Conservation (phyloP, 1,139 yeast species). For the Suhomyces anneliseae region DNA sequence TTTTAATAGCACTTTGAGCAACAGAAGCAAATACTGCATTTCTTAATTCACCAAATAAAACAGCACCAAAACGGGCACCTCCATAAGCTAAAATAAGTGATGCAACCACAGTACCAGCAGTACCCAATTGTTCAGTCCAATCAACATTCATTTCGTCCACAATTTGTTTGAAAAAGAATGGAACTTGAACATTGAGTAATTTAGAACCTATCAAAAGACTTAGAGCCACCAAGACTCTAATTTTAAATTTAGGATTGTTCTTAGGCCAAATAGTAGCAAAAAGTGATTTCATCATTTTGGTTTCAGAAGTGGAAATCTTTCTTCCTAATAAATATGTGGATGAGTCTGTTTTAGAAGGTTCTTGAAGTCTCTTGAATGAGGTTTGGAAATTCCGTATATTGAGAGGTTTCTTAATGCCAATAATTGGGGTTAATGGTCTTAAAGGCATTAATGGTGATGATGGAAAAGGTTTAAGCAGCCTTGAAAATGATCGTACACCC, state of each 20-base stretch:
- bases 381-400: not conserved
- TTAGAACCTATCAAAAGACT: conserved; percentile 75
- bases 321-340: conserved; percentile 20
- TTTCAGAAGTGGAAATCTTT: conserved; percentile 47
- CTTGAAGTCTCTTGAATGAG: not conserved
- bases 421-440: too few relatives aligned
- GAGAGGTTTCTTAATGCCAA: not conserved
- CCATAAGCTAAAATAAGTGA: conserved; percentile 87
- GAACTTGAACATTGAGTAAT: conserved; percentile 89
- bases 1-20: conserved; percentile 90
- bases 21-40: conserved; percentile 96
- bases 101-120: conserved; percentile 62
- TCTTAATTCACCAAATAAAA: conserved; percentile 87
- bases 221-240: conserved; percentile 76
- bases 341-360: conserved; percentile 4
- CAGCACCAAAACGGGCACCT: conserved; percentile 91
- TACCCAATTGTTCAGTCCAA: conserved; percentile 67
- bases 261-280: conserved; percentile 89
- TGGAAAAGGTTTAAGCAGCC: not conserved
- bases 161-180: conserved; percentile 86
- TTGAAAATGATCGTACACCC: not conserved
- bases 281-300: conserved; percentile 61
- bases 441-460: too few relatives aligned
- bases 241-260: conserved; percentile 64
- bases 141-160: conserved; percentile 93